Conservation (phyloP, 1,284 basidiomycete genomes). For the Ceratobasidium sp. region DNA sequence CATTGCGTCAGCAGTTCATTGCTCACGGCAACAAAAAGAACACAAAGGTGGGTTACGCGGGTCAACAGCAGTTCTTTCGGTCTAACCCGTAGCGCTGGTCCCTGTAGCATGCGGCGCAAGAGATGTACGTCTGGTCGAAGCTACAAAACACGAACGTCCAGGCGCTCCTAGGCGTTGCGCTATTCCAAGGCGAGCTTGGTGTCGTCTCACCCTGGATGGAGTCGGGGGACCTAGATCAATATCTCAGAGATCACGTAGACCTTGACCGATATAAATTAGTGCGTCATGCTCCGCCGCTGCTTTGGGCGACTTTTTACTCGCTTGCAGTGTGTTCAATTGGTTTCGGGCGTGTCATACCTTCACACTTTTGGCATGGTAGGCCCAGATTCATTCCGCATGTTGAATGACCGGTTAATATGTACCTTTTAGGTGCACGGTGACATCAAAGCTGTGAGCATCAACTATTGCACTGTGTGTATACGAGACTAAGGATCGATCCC, state of each 20-base stretch:
- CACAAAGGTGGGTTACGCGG: too few relatives aligned
- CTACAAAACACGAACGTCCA: neutral
- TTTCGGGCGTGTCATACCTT: neutral
- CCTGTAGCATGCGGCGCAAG: neutral
- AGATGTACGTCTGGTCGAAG: neutral
- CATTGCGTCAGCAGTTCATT: neutral
- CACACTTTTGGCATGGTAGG: neutral
- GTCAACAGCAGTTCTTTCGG: too few relatives aligned
- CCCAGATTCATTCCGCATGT: neutral
- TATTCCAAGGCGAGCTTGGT: neutral
- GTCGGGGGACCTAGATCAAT: neutral
- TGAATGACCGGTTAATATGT: neutral
- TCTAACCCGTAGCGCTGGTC: too few relatives aligned
- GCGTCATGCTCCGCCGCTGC: neutral
- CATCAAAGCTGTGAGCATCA: neutral
- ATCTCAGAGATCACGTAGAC: neutral
- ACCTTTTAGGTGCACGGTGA: neutral
- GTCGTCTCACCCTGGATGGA: neutral
- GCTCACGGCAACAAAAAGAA: too few relatives aligned
- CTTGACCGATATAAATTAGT: neutral
- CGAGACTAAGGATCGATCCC: too few relatives aligned
- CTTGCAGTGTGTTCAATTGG: too few relatives aligned
- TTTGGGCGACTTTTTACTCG: too few relatives aligned
- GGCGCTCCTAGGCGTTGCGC: neutral
- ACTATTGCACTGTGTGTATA: too few relatives aligned